phyloP scores from a whole-genome alignment of 768 basidiomycete genomes.

The Punctularia strigosozonata region DNA sequence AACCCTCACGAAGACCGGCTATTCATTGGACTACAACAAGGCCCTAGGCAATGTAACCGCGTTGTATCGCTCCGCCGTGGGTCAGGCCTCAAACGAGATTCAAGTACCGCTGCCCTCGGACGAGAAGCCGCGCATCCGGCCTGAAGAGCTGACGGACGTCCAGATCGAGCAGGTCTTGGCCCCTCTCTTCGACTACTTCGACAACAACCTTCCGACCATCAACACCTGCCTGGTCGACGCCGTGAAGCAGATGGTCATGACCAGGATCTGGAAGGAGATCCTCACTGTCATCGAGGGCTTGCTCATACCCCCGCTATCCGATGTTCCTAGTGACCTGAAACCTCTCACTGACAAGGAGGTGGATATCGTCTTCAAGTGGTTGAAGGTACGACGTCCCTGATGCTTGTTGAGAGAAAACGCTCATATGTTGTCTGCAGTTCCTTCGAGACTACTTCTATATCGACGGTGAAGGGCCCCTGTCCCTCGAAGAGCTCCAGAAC shows the following conservation, averaged over 20 bases:
- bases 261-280: slow-evolving; percentile 93
- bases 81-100: slow-evolving; percentile 53
- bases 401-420: slow-evolving; percentile 2
- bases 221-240: slow-evolving; percentile 78
- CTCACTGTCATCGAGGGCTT: slow-evolving; percentile 75
- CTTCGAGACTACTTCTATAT: slow-evolving; percentile 92
- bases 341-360: slow-evolving; percentile 92
- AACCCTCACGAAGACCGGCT: slow-evolving; percentile 54
- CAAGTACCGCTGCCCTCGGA: slow-evolving; percentile 63
- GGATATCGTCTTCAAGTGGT: slow-evolving; percentile 97
- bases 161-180: slow-evolving; percentile 91
- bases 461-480: slow-evolving; percentile 83
- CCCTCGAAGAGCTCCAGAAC: slow-evolving; percentile 80
- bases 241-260: slow-evolving; percentile 88
- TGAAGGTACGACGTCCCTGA: slow-evolving; percentile 48
- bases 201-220: slow-evolving; percentile 82
- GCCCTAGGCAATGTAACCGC: slow-evolving; percentile 74
- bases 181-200: slow-evolving; percentile 92
- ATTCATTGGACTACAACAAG: slow-evolving; percentile 79
- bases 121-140: slow-evolving; percentile 69
- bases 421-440: slow-evolving; percentile 41
- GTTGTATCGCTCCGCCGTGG: slow-evolving; percentile 71
- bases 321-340: slow-evolving; percentile 80
- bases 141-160: slow-evolving; percentile 79
- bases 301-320: slow-evolving; percentile 83